Percentiles rank a stretch among this genome's conserved stretches.
These are phyloP conservation scores for Metahyphopichia silvanorum DNA, from an alignment of 805 yeast genomes.

Conservation along the genomic window DNA sequence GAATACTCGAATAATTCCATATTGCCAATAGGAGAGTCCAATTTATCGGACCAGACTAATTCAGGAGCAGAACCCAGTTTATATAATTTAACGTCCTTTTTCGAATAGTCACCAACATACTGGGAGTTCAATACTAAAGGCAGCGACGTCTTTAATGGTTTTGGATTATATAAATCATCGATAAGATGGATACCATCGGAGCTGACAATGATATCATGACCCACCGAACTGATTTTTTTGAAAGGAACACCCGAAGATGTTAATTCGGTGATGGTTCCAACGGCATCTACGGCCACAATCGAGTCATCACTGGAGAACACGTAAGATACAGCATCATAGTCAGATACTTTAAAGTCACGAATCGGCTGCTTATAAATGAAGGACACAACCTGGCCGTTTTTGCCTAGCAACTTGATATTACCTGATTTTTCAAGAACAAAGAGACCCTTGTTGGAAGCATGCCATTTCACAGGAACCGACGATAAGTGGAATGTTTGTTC, in stretches of 20 bases:
- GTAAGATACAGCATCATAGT: constrained; percentile 11
- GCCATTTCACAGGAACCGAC: constrained; percentile 6
- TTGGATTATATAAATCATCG: too few relatives aligned
- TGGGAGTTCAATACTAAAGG: not conserved
- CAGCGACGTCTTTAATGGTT: too few relatives aligned
- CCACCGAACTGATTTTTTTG: constrained; percentile 4
- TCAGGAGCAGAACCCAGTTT: not conserved
- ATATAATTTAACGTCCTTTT: not conserved
- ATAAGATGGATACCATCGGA: too few relatives aligned
- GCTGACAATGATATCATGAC: constrained; percentile 8
- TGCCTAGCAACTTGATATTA: constrained; percentile 5
- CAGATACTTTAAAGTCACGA: constrained; percentile 3
- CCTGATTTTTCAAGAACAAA: constrained; percentile 11
- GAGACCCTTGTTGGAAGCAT: constrained; percentile 11
- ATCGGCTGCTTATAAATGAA: constrained; percentile 1
- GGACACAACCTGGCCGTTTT: constrained; percentile 1
- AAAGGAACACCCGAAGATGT: constrained; percentile 3
- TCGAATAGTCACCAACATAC: not conserved
- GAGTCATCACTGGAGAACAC: constrained; percentile 6
- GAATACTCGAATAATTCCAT: not conserved
- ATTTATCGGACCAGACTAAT: not conserved
- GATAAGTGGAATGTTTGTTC: constrained; percentile 5
- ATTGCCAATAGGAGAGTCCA: not conserved
- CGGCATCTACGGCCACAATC: constrained; percentile 6
- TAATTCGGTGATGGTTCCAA: not conserved